Evolutionary conservation across 2,329 filamentous ascomycete genomes (phyloP).

Genomic region (Nemania serpens): DNA sequence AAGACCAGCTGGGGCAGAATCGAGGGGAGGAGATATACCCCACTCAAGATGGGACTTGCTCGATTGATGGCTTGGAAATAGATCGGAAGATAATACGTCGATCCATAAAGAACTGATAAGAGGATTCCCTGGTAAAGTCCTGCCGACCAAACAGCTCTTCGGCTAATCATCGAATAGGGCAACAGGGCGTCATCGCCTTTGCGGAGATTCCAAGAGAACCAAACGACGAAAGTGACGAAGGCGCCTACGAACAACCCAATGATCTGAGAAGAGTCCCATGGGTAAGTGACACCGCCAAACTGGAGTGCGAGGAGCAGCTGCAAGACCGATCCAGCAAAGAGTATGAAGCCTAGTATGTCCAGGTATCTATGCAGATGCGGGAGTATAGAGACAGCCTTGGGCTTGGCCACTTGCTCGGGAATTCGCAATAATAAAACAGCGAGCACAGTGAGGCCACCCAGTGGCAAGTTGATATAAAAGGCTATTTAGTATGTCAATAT

Average conservation of each 20-base stretch:
- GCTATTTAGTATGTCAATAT: conserved; percentile 4
- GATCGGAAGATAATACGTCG: conserved; percentile 33
- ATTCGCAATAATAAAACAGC: neutral
- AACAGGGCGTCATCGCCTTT: conserved; percentile 34
- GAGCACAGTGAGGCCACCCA: neutral
- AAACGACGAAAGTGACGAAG: conserved; percentile 28
- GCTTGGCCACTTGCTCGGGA: neutral
- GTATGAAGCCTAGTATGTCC: conserved; percentile 26
- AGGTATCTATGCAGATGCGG: conserved; percentile 24
- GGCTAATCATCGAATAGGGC: conserved; percentile 23
- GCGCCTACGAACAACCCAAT: conserved; percentile 33
- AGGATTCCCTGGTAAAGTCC: conserved; percentile 29
- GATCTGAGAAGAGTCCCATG: conserved; percentile 36
- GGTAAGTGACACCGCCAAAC: conserved; percentile 38
- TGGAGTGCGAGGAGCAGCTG: conserved; percentile 41
- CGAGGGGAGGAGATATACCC: conserved; percentile 33
- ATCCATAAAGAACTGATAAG: conserved; percentile 27
- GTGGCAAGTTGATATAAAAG: conserved; percentile 9
- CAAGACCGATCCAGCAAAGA: conserved; percentile 40
- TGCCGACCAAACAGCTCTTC: conserved; percentile 21
- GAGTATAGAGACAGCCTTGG: neutral
- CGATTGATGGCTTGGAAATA: conserved; percentile 40
- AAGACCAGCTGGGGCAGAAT: conserved; percentile 28
- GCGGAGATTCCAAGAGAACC: conserved; percentile 32
- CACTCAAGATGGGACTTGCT: conserved; percentile 29